Evolutionary conservation across 352 stramenopile species (phyloP), one percentile per base, ranked within the genome.

Genomic region (Phytophthora europaea): DNA sequence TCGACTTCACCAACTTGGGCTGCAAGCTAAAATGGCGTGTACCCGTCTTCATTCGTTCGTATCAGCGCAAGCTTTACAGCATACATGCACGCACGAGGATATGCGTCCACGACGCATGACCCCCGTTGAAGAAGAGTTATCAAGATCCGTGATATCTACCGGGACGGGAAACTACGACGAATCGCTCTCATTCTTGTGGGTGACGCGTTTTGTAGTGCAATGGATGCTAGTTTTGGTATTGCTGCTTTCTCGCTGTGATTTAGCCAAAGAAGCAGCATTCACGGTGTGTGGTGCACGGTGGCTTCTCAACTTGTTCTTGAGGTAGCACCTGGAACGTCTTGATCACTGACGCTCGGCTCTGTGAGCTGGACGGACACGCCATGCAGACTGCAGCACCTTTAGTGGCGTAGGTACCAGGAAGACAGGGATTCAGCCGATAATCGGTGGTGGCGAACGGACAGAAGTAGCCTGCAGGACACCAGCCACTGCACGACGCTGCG

Each of bases 391-490:
- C 36, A 28, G 83, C 81, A 8, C 86, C 86, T 60, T 72, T 72
- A 0, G 75, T 60, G 0, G 84, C 76, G 51, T 88, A 93, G 6
- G 83, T 85, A 4, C 86, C 82, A 6, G 28, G 36, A 40, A 74
- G 66, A 63, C 84, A 91, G 4, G 74, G 50, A 40, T 91, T 84
- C 8, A 40, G 28, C 8, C 61, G 66, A 18, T 85, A 92, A 18
- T 92, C 80, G 0, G 61, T 69, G 0, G 89, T 92, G 1, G 75
- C 85, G 10, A 83, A 76, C 6, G 87, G 87, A 66, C 90, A 97
- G 40, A 72, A 92, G 72, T 72, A 95, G 1, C 89, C 88, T 1
- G 87, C 64, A 0, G 83, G 83, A 59, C 89, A 97, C 83, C 81
- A 91, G 0, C 89, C 89, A 15, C 63, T 74, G 63, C 89, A 97